A percentile compares a stretch with the other conserved stretches of the same genome.
phyloP scores from a whole-genome alignment of 257 asterid genomes.

The Ocimum tenuiflorum region DNA sequence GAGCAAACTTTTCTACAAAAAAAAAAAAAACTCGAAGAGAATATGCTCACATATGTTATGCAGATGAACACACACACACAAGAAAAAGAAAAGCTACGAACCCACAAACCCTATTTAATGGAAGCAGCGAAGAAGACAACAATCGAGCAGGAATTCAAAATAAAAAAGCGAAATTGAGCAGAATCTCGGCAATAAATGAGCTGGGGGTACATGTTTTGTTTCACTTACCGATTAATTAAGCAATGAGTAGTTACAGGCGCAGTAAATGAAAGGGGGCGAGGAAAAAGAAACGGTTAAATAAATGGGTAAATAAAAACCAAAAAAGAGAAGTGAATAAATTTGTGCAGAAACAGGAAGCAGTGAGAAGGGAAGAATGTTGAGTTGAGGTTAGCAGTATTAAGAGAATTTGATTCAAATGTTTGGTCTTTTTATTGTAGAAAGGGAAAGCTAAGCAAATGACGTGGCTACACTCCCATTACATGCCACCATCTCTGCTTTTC shows the following conservation, averaged over 20 bases:
- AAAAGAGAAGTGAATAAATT: neutral
- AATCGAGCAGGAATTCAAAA: conserved; percentile 2
- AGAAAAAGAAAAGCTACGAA: neutral
- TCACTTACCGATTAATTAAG: neutral
- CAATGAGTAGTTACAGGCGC: conserved; percentile 7
- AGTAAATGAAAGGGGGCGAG: conserved; percentile 14
- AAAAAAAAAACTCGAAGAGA: neutral
- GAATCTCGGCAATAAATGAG: conserved; percentile 23
- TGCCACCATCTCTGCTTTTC: conserved; percentile 40
- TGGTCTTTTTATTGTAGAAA: conserved; percentile 31
- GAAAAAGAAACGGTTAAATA: neutral
- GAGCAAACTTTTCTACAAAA: neutral
- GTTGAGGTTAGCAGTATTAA: conserved; percentile 14
- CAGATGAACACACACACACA: neutral
- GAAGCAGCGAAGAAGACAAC: neutral
- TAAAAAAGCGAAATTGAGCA: neutral
- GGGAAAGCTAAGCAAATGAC: conserved; percentile 35
- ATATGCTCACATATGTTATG: neutral
- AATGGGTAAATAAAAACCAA: neutral
- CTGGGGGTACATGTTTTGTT: conserved; percentile 10
- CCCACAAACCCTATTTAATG: conserved; percentile 25
- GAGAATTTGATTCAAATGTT: conserved; percentile 36
- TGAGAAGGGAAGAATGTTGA: conserved; percentile 13
- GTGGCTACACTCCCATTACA: conserved; percentile 43
- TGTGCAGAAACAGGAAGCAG: conserved; percentile 5